phyloP scores from a whole-genome alignment of 139 green algal genomes.

The Picocystis salinarum region DNA sequence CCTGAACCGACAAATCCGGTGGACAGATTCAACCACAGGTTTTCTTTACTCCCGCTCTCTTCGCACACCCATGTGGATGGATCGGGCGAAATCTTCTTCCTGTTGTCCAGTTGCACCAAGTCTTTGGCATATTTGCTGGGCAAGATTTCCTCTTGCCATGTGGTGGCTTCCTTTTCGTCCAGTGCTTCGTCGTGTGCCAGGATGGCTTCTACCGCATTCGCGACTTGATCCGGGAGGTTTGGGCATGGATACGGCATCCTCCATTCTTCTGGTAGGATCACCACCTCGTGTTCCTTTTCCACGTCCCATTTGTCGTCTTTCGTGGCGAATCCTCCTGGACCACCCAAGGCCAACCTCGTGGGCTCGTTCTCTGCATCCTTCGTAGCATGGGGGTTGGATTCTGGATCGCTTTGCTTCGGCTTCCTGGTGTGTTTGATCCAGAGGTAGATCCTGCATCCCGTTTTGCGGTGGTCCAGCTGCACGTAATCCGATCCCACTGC shows the following conservation, averaged over 20 bases:
- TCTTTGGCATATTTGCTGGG: constrained; percentile 64
- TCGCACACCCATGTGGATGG: constrained; percentile 75
- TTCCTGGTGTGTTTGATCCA: constrained; percentile 42
- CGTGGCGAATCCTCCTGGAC: constrained; percentile 5
- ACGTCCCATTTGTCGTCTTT: constrained; percentile 14
- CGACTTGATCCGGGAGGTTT: constrained; percentile 56
- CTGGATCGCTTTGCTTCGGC: constrained; percentile 2
- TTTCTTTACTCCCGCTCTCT: constrained; percentile 44
- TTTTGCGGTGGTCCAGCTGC: constrained; percentile 43
- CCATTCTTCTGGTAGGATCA: constrained; percentile 19
- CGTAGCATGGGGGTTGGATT: background rate
- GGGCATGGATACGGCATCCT: constrained; percentile 42
- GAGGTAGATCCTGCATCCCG: constrained; percentile 56
- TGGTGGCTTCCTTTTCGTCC: constrained; percentile 28
- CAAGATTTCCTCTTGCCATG: constrained; percentile 58
- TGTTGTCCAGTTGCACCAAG: constrained; percentile 55
- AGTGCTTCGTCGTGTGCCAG: constrained; percentile 51
- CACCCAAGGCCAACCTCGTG: constrained; percentile 14
- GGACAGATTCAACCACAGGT: constrained; percentile 97
- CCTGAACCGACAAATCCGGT: constrained; percentile 88
- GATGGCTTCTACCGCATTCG: constrained; percentile 34
- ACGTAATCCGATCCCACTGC: constrained; percentile 53
- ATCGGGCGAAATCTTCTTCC: constrained; percentile 47
- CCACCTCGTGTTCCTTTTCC: constrained; percentile 19
- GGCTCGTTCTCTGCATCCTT: constrained; percentile 10